Evolutionary conservation across 106 monocot species (phyloP).

Genomic region (Hemerocallis citrina): DNA sequence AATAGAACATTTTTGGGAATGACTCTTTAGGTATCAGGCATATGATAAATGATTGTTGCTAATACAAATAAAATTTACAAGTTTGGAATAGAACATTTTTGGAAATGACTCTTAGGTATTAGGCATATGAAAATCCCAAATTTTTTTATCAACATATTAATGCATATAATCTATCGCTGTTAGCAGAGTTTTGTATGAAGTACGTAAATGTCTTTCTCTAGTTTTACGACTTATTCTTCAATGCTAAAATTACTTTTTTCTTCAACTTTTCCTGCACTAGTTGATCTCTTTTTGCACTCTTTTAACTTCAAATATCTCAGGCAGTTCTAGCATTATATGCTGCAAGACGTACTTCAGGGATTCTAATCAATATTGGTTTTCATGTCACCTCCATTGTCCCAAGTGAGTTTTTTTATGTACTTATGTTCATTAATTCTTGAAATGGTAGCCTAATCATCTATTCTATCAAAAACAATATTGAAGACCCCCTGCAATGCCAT

Average conservation of each 20-base stretch:
- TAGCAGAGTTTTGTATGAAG: too few species aligned
- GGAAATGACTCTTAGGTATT: too few species aligned
- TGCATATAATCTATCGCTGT: too few species aligned
- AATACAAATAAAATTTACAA: too few species aligned
- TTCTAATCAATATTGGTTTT: slow-evolving; percentile 93
- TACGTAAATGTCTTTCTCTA: too few species aligned
- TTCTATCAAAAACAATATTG: background rate
- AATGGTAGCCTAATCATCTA: background rate
- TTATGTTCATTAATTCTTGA: background rate
- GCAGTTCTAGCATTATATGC: slow-evolving; percentile 88
- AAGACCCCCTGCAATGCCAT: background rate
- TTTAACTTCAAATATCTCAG: slow-evolving; percentile 24
- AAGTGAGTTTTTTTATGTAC: slow-evolving; percentile 37
- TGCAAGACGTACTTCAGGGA: slow-evolving; percentile 84
- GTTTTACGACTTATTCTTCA: too few species aligned
- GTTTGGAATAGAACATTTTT: too few species aligned
- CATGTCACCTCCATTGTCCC: slow-evolving; percentile 85
- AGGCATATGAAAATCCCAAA: too few species aligned
- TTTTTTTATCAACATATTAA: too few species aligned
- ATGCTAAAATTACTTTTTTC: background rate
- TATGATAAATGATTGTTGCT: too few species aligned
- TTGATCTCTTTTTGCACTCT: background rate
- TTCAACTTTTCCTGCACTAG: background rate
- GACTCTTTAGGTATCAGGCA: too few species aligned
- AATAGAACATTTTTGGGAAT: too few species aligned